Base-by-base conservation (phyloP, 2,329 filamentous ascomycete species). In the Claviceps purpurea region DNA sequence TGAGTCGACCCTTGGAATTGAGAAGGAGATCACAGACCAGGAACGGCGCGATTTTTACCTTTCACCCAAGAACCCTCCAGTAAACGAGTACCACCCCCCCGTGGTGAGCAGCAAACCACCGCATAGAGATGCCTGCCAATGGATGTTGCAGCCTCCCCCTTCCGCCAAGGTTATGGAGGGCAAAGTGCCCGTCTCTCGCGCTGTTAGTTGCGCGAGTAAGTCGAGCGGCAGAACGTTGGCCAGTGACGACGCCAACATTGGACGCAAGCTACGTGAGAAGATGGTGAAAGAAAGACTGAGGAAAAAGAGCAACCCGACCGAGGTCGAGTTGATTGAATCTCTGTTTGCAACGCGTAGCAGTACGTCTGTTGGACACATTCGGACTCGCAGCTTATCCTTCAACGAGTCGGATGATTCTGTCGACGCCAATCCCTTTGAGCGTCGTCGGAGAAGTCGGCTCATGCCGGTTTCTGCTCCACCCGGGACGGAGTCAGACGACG, bases 101-200 rank as follows among this genome's bases (percentile, higher is more conserved):
- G 84, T 94, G 50, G 86, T 93, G 55, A 88, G 80, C 65, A 87
- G 82, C 68, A 85, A 79, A 52, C 85, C 83, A 14, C 76, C 74
- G 40, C 82, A 79, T 63, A 81, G 73, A 62, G 81, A 82, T 51
- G 88, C 87, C 54, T 84, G 86, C 51, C 78, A 77, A 62, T 96
- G 90, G 90, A 95, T 96, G 89, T 73, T 95, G 50, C 88, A 95
- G 62, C 90, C 90, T 2, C 89, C 89, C 1, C 90, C 90, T n/a
- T 80, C 84, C 38, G 89, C 90, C 52, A 89, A 85, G 65, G 76
- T 95, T 54, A 96, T 96, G 90, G 86, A 85, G 57, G 90, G 89
- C 58, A 93, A 90, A 65, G 79, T 87, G 39, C 79, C 81, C 34
- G 82, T 85, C 20, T 79, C 76, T 60, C 72, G 82, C 51, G 84